Percentiles rank a stretch among this genome's conserved stretches.
These are phyloP conservation scores for Rauvolfia tetraphylla DNA, from an alignment of 257 asterid genomes.

Conservation along the genomic window DNA sequence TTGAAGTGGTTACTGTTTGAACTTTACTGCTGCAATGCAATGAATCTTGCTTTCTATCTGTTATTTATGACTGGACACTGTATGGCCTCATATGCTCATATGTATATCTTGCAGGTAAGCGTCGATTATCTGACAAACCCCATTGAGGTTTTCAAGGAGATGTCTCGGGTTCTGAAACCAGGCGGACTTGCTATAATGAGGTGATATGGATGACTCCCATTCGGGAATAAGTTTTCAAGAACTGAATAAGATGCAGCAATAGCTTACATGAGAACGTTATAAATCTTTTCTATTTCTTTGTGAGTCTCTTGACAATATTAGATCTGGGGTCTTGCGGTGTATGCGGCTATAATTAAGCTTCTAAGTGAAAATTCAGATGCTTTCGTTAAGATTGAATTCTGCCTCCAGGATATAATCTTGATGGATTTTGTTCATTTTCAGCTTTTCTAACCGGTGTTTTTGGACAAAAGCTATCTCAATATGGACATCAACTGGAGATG, in stretches of 20 bases:
- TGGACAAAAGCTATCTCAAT: slow-evolving; percentile 92
- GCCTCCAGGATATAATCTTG: not conserved
- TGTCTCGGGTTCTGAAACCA: slow-evolving; percentile 82
- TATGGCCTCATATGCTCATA: not conserved
- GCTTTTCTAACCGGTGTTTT: slow-evolving; percentile 98
- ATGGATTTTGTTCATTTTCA: slow-evolving; percentile 25
- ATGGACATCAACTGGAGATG: slow-evolving; percentile 96
- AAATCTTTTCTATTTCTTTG: not conserved
- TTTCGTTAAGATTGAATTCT: not conserved
- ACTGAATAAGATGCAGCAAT: not conserved
- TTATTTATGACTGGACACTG: not conserved
- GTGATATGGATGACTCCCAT: slow-evolving; percentile 27
- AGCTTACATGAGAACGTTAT: not conserved
- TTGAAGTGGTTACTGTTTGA: not conserved
- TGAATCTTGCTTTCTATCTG: not conserved
- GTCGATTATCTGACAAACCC: slow-evolving; percentile 94
- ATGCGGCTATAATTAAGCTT: not conserved
- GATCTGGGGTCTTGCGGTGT: not conserved
- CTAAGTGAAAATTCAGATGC: not conserved
- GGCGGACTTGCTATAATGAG: slow-evolving; percentile 86
- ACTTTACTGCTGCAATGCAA: not conserved
- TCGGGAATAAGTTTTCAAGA: not conserved
- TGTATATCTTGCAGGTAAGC: slow-evolving; percentile 60
- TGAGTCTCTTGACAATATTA: not conserved
- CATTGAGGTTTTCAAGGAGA: slow-evolving; percentile 81